These are phyloP conservation scores for Kwoniella newhampshirensis DNA, from an alignment of 768 basidiomycete species.

Conservation along the genomic window DNA sequence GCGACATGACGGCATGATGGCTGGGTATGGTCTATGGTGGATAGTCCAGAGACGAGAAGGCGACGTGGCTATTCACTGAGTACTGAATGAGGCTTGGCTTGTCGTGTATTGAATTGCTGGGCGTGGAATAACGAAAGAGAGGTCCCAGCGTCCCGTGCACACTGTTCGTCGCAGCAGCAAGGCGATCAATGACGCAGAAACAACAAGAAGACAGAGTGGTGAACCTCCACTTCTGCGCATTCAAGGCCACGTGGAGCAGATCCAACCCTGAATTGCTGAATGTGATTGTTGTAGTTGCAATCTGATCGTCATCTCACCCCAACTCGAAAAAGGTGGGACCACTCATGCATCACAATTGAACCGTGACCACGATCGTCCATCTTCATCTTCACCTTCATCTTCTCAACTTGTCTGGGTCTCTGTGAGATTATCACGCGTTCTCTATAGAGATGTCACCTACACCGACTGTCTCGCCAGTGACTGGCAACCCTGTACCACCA, in stretches of 20 bases:
- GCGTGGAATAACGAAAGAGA: too few relatives aligned
- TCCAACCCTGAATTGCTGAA: too few relatives aligned
- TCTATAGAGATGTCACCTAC: conserved; percentile 31
- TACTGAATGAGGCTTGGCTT: too few relatives aligned
- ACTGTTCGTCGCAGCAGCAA: too few relatives aligned
- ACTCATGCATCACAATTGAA: not conserved
- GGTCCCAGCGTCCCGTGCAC: too few relatives aligned
- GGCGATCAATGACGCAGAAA: too few relatives aligned
- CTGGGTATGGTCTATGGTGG: too few relatives aligned
- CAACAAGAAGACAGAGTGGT: too few relatives aligned
- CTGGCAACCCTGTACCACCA: conserved; percentile 44
- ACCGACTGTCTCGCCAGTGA: conserved; percentile 45
- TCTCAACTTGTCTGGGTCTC: not conserved
- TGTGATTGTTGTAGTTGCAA: too few relatives aligned
- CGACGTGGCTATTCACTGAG: too few relatives aligned
- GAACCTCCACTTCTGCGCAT: conserved; percentile 5
- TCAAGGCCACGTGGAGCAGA: conserved; percentile 6
- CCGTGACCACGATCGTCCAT: not conserved
- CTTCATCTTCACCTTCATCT: not conserved
- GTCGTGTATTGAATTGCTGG: too few relatives aligned
- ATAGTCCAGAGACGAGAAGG: too few relatives aligned
- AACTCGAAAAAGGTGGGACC: conserved; percentile 9
- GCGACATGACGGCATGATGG: conserved; percentile 46
- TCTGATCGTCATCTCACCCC: conserved; percentile 2
- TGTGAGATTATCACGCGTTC: not conserved